Base-by-base conservation (phyloP, 2,329 filamentous ascomycete genomes). In the Calonectria hongkongensis region DNA sequence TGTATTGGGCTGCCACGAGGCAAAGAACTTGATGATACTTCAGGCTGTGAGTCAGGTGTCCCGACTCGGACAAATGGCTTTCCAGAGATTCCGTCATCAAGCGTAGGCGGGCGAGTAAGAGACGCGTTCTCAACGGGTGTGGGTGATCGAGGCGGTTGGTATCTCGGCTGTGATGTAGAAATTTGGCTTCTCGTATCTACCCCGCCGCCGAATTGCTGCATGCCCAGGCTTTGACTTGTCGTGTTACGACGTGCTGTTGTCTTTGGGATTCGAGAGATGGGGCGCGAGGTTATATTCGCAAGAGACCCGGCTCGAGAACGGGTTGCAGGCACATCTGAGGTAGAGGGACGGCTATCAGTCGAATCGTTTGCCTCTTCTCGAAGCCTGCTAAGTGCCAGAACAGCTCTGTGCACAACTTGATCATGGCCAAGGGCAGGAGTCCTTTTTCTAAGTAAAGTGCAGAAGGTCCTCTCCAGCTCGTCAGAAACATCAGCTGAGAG, bases 81-180 rank as follows among this genome's bases (percentile, higher is more conserved):
- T 27, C 89, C 88, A 8, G 89, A 87, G 33, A 91, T 89, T 12
- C 89, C 89, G 74, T 90, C 88, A 65, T 88, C 85, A 8, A 81
- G 71, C 10, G 75, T 50, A 28, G 78, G 76, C 8, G 76, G 78
- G 18, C 79, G 79, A n/a, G 76, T 51, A 21, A 71, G 48, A 5
- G 70, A 72, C 10, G 74, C 73, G 41, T 75, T 80, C 3, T 77
- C 78, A 16, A 78, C 56, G 6, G 80, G 79, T 4, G 76, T 79
- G 21, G 75, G 77, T 27, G 74, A 67, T 51, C 76, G 75, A 50
- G 78, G 71, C 2, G 75, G 74, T n/a, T 74, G 76, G 54, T 66
- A 74, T 12, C 66, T 74, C 6, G 69, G 41, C 36, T 79, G 77
- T 8, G 79, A 78, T 15, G 54, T 66, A 8, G 80, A 78, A n/a